phyloP scores from a whole-genome alignment of 352 stramenopile species.

The Phytophthora sp. region DNA sequence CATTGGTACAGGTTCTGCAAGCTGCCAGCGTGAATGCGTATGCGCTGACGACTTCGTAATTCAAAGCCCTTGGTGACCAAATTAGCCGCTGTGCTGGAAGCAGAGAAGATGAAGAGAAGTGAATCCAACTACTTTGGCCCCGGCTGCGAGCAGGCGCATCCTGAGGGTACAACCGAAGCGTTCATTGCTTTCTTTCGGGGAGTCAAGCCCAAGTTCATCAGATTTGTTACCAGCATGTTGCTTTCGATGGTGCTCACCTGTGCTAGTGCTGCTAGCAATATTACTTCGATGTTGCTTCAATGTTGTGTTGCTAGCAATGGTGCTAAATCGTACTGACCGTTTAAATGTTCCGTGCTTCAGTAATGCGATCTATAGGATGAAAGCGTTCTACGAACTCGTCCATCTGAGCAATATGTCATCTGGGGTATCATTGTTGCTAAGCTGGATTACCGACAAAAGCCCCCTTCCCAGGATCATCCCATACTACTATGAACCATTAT shows the following conservation, averaged over 20 bases:
- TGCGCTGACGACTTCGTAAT: not conserved
- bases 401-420: constrained; percentile 7
- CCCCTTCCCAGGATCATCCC: not conserved
- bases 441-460: not conserved
- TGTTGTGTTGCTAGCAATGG: no score
- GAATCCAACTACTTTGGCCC: not conserved
- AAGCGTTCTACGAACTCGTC: no score
- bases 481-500: constrained; percentile 13
- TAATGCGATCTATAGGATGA: no score
- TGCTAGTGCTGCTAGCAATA: no score
- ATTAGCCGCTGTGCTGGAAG: constrained; percentile 5
- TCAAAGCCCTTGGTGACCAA: not conserved
- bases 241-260: no score
- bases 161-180: not conserved
- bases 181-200: constrained; percentile 9
- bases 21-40: not conserved
- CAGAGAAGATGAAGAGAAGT: not conserved
- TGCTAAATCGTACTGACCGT: no score
- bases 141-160: not conserved
- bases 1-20: no score
- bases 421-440: constrained; percentile 5
- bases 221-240: not conserved
- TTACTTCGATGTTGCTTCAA: no score
- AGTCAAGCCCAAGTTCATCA: constrained; percentile 5
- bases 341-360: no score